Evolutionary conservation across 331 rosid genomes (phyloP).

Genomic region (Quercus lobata): DNA sequence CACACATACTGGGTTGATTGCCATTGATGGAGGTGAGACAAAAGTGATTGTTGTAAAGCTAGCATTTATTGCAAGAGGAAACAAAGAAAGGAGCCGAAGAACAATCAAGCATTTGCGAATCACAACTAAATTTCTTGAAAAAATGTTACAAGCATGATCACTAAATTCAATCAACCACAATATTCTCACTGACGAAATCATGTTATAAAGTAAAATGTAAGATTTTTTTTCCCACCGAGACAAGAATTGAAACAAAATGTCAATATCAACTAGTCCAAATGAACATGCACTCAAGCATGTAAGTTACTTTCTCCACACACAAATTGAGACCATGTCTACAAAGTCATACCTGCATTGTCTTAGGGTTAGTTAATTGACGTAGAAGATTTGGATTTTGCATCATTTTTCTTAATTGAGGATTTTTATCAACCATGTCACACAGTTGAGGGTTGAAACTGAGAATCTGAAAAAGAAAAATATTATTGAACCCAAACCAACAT

Average conservation of each 20-base stretch:
- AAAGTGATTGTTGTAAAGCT: too few species aligned
- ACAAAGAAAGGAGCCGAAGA: background rate
- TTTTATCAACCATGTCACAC: constrained; percentile 44
- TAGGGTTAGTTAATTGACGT: constrained; percentile 53
- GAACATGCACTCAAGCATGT: background rate
- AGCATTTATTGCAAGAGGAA: too few species aligned
- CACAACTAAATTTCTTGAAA: background rate
- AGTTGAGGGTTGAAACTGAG: constrained; percentile 47
- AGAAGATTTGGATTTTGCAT: constrained; percentile 64
- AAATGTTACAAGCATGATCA: background rate
- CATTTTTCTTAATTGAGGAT: constrained; percentile 63
- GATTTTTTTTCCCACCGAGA: too few species aligned
- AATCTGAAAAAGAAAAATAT: constrained; percentile 19
- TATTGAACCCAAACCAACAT: constrained; percentile 7
- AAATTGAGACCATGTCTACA: background rate
- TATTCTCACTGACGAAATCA: too few species aligned
- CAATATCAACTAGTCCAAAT: background rate
- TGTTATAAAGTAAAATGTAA: too few species aligned
- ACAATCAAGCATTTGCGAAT: background rate
- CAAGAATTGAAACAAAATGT: background rate
- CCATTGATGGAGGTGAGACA: too few species aligned
- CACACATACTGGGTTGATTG: too few species aligned
- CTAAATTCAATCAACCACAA: too few species aligned
- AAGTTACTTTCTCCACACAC: background rate
- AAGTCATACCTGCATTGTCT: constrained; percentile 48